A percentile compares a stretch with the other conserved stretches of the same genome.
Conservation (phyloP, 371 early-diverging fungal species). For the Synchytrium microbalum region DNA sequence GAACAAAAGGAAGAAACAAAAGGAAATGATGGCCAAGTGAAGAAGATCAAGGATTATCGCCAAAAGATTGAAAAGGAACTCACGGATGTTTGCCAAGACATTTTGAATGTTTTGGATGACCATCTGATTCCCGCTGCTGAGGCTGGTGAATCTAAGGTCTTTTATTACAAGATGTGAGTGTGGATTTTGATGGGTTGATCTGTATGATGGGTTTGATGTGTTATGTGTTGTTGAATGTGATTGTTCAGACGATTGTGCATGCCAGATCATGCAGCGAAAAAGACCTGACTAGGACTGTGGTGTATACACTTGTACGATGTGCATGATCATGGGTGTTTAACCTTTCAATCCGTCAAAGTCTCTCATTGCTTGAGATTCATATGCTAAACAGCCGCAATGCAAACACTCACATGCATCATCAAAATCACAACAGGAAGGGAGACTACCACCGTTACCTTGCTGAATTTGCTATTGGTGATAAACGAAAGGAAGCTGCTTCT, state of each 20-base stretch:
- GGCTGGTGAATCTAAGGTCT: constrained; percentile 94
- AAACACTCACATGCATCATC: too few species aligned
- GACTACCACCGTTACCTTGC: constrained; percentile 99
- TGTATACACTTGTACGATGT: too few species aligned
- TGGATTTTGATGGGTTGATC: too few species aligned
- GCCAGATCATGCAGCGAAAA: too few species aligned
- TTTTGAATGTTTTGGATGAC: constrained; percentile 84
- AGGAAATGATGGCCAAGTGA: constrained; percentile 75
- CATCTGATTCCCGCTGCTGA: constrained; percentile 81
- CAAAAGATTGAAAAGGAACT: constrained; percentile 91
- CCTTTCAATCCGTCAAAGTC: too few species aligned
- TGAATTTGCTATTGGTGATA: constrained; percentile 87
- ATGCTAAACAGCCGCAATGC: too few species aligned
- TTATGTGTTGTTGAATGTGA: too few species aligned
- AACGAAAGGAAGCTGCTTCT: constrained; percentile 80
- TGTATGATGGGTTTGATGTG: too few species aligned
- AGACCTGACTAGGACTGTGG: too few species aligned
- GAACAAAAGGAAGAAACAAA: constrained; percentile 96
- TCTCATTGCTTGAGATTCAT: too few species aligned
- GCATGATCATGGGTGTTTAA: too few species aligned
- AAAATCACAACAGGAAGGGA: constrained; percentile 97
- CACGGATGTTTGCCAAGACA: constrained; percentile 90
- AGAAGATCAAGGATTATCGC: constrained; percentile 88
- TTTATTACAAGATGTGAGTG: constrained; percentile 97
- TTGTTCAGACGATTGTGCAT: too few species aligned